Base-by-base conservation (phyloP, 441 rosid species). In the Erysimum cheiri region DNA sequence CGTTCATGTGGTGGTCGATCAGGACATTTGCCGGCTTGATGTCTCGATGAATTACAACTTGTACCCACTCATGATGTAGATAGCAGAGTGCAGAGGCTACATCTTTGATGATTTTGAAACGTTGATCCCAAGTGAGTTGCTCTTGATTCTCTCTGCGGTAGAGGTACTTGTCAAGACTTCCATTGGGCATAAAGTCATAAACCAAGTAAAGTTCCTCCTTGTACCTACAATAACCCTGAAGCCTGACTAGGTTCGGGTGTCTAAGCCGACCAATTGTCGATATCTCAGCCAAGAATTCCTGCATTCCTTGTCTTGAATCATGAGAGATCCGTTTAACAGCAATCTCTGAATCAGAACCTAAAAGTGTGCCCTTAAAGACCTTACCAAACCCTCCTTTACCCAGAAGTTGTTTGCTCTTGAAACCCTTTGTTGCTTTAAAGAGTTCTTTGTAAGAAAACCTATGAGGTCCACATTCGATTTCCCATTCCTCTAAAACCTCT, bases 401-500 rank as follows among this genome's bases (percentile, higher is more conserved):
- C 1, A 77, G 28, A 53, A 72, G 17, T 46, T 72, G 60, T 5
- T 77, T 71, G 47, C 12, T 6, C 6, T 39, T 40, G 8, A 76
- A 77, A 39, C 80, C 80, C 0, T 66, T 66, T 53, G 77, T 77
- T 11, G 80, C 77, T 50, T 58, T 53, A 15, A 4, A 43, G 3
- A 77, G 64, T 44, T 77, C 77, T 0, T 33, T 71, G 44, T 66
- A 77, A 1, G 36, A 0, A 72, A 77, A 71, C 31, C 80, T 67
- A 17, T 72, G 77, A 36, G 80, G 80, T 0, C 80, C 70, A 44
- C 47, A 71, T 2, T 62, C 26, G 0, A 77, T 46, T 19, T 77
- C 80, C 77, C 77, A 77, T 14, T 77, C 80, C 57, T 72, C 68
- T 3, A 77, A 26, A 37, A 67, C 37, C 47, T 77, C 77, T 60